A percentile compares a stretch with the other conserved stretches of the same genome.
These are phyloP conservation scores for Termitomyces sp. DNA, from an alignment of 768 basidiomycete genomes.

Conservation along the genomic window DNA sequence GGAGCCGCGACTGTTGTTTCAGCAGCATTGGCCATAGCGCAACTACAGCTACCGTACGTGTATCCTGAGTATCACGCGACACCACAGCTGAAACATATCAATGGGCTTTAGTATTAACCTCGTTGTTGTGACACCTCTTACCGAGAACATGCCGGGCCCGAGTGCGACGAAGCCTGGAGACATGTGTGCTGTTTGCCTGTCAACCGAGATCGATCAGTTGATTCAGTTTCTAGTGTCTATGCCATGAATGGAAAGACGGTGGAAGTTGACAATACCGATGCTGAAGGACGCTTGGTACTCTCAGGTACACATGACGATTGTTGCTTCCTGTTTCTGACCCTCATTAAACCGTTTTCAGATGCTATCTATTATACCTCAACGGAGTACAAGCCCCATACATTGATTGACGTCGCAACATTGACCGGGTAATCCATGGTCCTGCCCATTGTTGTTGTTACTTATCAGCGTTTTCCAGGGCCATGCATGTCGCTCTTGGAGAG, in stretches of 20 bases:
- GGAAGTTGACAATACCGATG: constrained; percentile 86
- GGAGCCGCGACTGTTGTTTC: constrained; percentile 79
- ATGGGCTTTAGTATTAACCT: constrained; percentile 58
- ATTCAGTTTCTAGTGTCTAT: constrained; percentile 45
- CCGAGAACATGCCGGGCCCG: constrained; percentile 82
- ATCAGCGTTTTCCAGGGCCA: constrained; percentile 42
- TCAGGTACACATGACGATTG: constrained; percentile 41
- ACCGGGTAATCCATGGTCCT: constrained; percentile 49
- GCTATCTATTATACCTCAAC: constrained; percentile 81
- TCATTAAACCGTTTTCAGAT: constrained; percentile 36
- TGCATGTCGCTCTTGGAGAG: constrained; percentile 70
- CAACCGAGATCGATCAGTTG: background rate
- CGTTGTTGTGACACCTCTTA: constrained; percentile 65
- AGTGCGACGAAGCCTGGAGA: constrained; percentile 81
- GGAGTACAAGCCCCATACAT: constrained; percentile 72
- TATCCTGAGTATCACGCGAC: background rate
- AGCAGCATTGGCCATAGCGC: constrained; percentile 72
- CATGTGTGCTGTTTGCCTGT: constrained; percentile 41
- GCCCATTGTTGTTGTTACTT: background rate
- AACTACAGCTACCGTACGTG: constrained; percentile 72
- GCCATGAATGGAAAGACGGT: constrained; percentile 88
- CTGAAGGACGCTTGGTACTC: constrained; percentile 74
- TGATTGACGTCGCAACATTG: constrained; percentile 85
- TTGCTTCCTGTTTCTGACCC: background rate
- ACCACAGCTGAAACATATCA: background rate